Evolutionary conservation across 2,329 filamentous ascomycete species (phyloP), one percentile per base, ranked within the genome.

Genomic region (Thielaviopsis populi): DNA sequence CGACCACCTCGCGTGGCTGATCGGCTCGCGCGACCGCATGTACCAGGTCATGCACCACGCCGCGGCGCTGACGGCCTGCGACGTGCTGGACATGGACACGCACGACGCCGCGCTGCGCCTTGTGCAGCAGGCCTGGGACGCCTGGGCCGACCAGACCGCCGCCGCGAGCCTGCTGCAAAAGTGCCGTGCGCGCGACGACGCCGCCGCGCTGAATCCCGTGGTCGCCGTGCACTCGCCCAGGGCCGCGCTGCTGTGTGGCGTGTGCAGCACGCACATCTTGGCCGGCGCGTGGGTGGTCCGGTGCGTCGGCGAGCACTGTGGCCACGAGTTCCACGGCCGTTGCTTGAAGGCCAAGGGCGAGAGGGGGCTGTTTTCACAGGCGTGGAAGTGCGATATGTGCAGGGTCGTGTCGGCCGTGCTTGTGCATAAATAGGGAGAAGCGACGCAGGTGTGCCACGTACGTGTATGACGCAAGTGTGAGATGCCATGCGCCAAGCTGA

Each of bases 1-100:
- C 61, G 72, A 77, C 19, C 81, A 81, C 69, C 77, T 77, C 0
- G 56, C 69, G 2, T 84, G 82, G 82, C 71, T 84, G n/a, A 74
- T 76, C 10, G 74, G 74, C 7, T 75, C 75, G 11, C 73, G 75
- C 27, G 73, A 76, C 58, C 78, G 80, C 17, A 75, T 79, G 70
- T 72, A 75, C 3, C 81, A 84, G 69, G 82, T 82, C 66, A 77
- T 78, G 56, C 82, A 82, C 68, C 81, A 83, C 68, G 69, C 78
- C 17, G 75, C 75, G 46, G 77, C 80, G 61, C 73, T 84, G 59
- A 73, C 82, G 46, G 77, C 78, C 1, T 74, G 79, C 50, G 74
- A 78, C 63, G 73, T 77, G 3, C 69, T 84, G 30, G 72, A 75
- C 4, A 78, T 80, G 56, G 67, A 73, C 2, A 75, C 73, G 24